Conservation (phyloP, 2,329 filamentous ascomycete genomes). For the Furcasterigmium sp. region DNA sequence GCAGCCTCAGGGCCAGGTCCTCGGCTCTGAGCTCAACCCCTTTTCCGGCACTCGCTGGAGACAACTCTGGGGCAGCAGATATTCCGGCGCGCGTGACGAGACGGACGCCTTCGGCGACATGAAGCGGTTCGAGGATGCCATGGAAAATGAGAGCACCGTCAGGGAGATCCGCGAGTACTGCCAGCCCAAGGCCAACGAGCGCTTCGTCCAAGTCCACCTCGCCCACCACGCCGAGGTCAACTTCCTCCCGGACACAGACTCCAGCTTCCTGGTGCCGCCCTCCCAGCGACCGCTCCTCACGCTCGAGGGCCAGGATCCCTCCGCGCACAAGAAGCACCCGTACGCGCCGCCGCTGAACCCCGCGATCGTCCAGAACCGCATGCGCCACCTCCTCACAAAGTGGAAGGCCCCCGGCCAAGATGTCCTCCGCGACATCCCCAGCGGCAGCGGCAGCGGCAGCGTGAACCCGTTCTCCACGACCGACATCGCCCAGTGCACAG, state of each 20-base stretch:
- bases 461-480: no score
- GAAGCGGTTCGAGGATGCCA: no score
- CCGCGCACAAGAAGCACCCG: not conserved
- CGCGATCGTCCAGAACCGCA: not conserved
- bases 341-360: not conserved
- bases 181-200: not conserved
- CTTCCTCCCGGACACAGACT: not conserved
- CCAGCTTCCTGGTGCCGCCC: not conserved
- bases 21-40: not conserved
- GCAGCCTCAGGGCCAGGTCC: not conserved
- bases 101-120: no score
- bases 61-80: no score
- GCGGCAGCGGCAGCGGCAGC: no score
- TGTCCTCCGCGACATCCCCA: slow-evolving; percentile 10
- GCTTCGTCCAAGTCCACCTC: slow-evolving; percentile 7
- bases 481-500: not conserved
- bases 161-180: no score
- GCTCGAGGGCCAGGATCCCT: not conserved
- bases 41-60: not conserved
- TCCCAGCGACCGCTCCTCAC: slow-evolving; percentile 5
- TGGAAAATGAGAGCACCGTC: no score
- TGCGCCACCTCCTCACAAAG: slow-evolving; percentile 3
- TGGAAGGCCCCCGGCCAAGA: slow-evolving; percentile 9
- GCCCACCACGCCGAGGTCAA: not conserved
- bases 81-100: no score